Evolutionary conservation across 73 alveolate species (phyloP), one percentile per base, ranked within the genome.

Genomic region (Paramecium sexaurelia): DNA sequence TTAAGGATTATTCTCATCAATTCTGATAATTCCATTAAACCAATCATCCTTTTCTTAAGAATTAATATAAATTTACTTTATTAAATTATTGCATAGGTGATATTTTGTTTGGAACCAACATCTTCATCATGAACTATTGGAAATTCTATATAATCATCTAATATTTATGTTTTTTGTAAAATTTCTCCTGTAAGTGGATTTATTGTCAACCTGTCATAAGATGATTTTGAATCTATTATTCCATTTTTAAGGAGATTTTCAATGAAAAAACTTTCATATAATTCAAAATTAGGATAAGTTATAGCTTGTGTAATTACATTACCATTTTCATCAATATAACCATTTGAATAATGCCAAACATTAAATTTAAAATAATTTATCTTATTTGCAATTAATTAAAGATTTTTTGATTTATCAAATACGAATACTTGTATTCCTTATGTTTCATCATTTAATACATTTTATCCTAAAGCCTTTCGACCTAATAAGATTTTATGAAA

Each of bases 271-370:
- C 43, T 43, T 1, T 41, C 7, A 43, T 39, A 78, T 22, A 40
- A 78, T 20, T 78, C 90, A 41, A 40, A 78, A 22, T 39, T 78
- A 29, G 43, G 43, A 24, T 78, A 78, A 29, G 55, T 43, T 5
- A 61, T 61, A 9, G 73, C 69, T 45, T 78, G 22, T 0, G 68
- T 1, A 13, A 78, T 29, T 24, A 78, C 55, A 78, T 78, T 78
- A 37, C 90, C 90, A 78, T 27, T 43, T 78, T 78, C 0, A 78
- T 78, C 71, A 19, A 78, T 45, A n/a, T 39, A 40, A 6, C 90
- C 90, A 45, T 78, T 78, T 29, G 90, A 37, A 22, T 78, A 78
- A 78, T 78, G 90, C 90, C 90, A 78, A 41, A n/a, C 43, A 78
- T 41, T 36, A 22, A 22, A 37, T 19, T 41, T 39, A 0, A 6